Conservation (phyloP, 176 grass and related monocot species). For the Eragrostis nindensis region DNA sequence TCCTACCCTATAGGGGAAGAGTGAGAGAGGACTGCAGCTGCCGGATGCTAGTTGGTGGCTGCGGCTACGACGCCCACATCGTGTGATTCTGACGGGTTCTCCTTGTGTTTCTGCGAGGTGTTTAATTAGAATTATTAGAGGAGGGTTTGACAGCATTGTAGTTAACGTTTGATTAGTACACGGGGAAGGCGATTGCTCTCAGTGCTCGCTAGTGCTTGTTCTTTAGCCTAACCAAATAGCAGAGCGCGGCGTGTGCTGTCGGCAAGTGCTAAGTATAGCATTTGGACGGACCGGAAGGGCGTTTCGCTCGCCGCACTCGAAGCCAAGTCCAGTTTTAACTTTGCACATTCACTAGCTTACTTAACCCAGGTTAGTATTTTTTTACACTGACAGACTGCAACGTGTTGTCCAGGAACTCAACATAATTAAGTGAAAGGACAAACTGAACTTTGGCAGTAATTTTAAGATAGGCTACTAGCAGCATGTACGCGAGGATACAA, state of each 20-base stretch:
- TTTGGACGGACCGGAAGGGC: conserved; percentile 38
- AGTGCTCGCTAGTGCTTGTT: neutral
- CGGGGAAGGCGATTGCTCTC: neutral
- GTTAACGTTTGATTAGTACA: neutral
- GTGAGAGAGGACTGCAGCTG: neutral
- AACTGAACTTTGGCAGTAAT: neutral
- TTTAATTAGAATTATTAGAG: no score
- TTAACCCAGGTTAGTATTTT: neutral
- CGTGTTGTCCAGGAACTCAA: neutral
- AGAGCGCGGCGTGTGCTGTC: neutral
- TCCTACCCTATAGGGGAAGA: no score
- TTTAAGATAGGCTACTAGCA: no score
- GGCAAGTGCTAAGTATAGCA: neutral
- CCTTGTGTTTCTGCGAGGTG: no score
- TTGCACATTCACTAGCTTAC: neutral
- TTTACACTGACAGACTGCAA: neutral
- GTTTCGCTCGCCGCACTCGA: neutral
- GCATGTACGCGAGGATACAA: no score
- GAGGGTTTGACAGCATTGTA: neutral
- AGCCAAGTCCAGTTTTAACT: conserved; percentile 22
- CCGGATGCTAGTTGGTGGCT: neutral
- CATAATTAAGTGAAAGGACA: neutral
- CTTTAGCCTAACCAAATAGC: neutral
- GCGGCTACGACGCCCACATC: neutral
- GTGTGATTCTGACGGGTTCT: conserved; percentile 3